Percentiles rank a stretch among this genome's conserved stretches.
phyloP scores from a whole-genome alignment of 2,329 filamentous ascomycete genomes.

The Mollisia scopiformis region DNA sequence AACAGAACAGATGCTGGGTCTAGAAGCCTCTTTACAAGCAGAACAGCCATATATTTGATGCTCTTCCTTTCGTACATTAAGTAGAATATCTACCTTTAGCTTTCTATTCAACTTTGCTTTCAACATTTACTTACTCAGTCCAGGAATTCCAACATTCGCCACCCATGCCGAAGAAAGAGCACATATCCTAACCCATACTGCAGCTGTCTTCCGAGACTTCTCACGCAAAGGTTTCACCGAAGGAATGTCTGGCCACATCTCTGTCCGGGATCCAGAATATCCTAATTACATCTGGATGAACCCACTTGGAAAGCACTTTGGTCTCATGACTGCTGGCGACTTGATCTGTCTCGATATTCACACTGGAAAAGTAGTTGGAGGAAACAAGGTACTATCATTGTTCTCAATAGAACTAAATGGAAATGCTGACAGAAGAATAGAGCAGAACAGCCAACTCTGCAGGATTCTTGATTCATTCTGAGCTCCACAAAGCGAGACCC shows the following conservation, averaged over 20 bases:
- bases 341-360: slow-evolving; percentile 68
- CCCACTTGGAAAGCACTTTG: slow-evolving; percentile 67
- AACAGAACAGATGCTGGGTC: too few species aligned
- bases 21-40: too few species aligned
- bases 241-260: slow-evolving; percentile 71
- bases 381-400: slow-evolving; percentile 47
- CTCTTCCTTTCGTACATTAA: background rate
- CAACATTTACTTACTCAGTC: slow-evolving; percentile 13
- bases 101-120: background rate
- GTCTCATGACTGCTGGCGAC: slow-evolving; percentile 63
- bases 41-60: too few species aligned
- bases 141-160: slow-evolving; percentile 59
- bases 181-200: slow-evolving; percentile 69
- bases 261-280: slow-evolving; percentile 66
- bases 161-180: slow-evolving; percentile 58
- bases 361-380: slow-evolving; percentile 63
- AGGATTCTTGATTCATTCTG: slow-evolving; percentile 71
- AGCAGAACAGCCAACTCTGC: slow-evolving; percentile 65
- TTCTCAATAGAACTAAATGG: background rate
- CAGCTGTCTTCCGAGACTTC: slow-evolving; percentile 70
- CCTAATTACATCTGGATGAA: slow-evolving; percentile 70
- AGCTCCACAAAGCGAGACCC: slow-evolving; percentile 66
- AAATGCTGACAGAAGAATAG: slow-evolving; percentile 13
- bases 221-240: slow-evolving; percentile 67
- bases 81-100: background rate